phyloP scores from a whole-genome alignment of 2,329 filamentous ascomycete genomes.

The Penicillium oxalicum region DNA sequence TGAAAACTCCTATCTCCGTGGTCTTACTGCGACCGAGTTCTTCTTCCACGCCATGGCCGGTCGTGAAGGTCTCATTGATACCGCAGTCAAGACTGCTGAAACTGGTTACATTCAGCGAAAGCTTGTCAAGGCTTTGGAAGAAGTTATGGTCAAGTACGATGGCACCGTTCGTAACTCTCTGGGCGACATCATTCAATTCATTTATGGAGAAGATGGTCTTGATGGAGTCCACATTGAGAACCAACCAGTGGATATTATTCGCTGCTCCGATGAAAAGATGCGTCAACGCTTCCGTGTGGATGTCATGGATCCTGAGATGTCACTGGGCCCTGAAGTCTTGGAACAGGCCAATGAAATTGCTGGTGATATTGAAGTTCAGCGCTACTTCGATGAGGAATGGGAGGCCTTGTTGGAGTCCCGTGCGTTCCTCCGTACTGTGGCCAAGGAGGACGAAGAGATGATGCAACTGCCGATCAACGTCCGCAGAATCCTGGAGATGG shows the following conservation, averaged over 20 bases:
- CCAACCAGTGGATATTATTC: slow-evolving; percentile 81
- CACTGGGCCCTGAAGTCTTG: slow-evolving; percentile 63
- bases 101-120: slow-evolving; percentile 98
- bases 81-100: slow-evolving; percentile 97
- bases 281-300: slow-evolving; percentile 78
- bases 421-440: slow-evolving; percentile 64
- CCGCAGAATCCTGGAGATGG: slow-evolving; percentile 80
- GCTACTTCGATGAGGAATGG: slow-evolving; percentile 81
- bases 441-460: slow-evolving; percentile 70
- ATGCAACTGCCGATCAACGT: slow-evolving; percentile 93
- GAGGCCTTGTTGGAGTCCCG: slow-evolving; percentile 72
- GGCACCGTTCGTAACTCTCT: slow-evolving; percentile 95
- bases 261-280: slow-evolving; percentile 70
- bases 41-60: slow-evolving; percentile 99
- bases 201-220: slow-evolving; percentile 95
- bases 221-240: slow-evolving; percentile 92
- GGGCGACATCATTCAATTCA: slow-evolving; percentile 92
- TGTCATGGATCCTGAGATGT: slow-evolving; percentile 64
- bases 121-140: slow-evolving; percentile 95
- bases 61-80: slow-evolving; percentile 99
- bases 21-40: slow-evolving; percentile 90
- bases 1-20: slow-evolving; percentile 96
- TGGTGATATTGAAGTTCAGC: slow-evolving; percentile 81
- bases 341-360: slow-evolving; percentile 82
- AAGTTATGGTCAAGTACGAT: slow-evolving; percentile 95